These are phyloP conservation scores for Rhizophlyctis rosea DNA, from an alignment of 192 early-diverging fungal species.

Conservation along the genomic window DNA sequence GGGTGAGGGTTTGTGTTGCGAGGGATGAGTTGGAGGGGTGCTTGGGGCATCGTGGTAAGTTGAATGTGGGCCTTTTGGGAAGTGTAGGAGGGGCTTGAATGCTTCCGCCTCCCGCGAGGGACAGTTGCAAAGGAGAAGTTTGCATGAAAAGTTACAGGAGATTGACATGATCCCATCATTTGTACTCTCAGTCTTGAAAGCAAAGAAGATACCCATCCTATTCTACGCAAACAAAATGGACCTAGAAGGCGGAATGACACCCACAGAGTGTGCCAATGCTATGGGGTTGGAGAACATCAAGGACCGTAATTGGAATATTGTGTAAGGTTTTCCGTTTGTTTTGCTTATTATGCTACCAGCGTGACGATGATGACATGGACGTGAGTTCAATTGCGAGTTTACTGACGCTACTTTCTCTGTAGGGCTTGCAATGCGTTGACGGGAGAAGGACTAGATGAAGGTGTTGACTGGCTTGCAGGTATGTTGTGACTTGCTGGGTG, in stretches of 20 bases:
- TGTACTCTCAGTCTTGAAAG: slow-evolving; percentile 21
- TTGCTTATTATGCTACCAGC: no score
- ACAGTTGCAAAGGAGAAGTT: no score
- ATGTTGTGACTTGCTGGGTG: no score
- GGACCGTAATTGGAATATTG: slow-evolving; percentile 44
- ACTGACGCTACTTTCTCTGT: no score
- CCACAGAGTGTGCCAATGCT: slow-evolving; percentile 31
- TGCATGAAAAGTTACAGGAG: no score
- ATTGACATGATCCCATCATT: no score
- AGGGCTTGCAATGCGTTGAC: slow-evolving; percentile 36
- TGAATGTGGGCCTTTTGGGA: slow-evolving; percentile 2
- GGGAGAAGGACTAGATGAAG: slow-evolving; percentile 32
- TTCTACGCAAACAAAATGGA: slow-evolving; percentile 45
- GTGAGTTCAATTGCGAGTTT: no score
- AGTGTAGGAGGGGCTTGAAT: background rate
- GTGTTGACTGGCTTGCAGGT: slow-evolving; percentile 37
- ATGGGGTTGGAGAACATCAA: slow-evolving; percentile 37
- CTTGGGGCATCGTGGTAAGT: slow-evolving; percentile 24
- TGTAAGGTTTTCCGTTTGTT: slow-evolving; percentile 20
- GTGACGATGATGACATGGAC: no score
- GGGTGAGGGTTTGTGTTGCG: slow-evolving; percentile 32
- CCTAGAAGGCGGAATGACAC: slow-evolving; percentile 28
- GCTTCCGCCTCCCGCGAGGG: background rate
- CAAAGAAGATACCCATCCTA: slow-evolving; percentile 30
- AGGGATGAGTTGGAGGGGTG: slow-evolving; percentile 35